Percentiles rank a stretch among this genome's conserved stretches.
Conservation (phyloP, 2,329 filamentous ascomycete species). For the Phialocephala subalpina region DNA sequence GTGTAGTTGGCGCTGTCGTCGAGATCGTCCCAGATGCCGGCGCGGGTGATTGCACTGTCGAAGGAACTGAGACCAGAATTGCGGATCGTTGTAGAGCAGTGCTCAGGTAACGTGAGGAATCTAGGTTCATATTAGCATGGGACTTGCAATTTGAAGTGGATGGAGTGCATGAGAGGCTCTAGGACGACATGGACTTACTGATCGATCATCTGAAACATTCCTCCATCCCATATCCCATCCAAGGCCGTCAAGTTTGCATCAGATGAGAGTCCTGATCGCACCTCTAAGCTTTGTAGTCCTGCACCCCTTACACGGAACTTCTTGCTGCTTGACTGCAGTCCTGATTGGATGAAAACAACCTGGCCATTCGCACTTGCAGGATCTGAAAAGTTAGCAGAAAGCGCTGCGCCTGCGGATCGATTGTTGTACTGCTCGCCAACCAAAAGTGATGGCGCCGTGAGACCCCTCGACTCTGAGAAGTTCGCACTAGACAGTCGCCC, state of each 20-base stretch:
- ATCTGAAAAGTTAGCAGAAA: neutral
- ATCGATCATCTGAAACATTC: constrained; percentile 14
- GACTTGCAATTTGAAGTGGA: no score
- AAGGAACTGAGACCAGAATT: no score
- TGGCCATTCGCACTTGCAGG: neutral
- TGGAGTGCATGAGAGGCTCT: no score
- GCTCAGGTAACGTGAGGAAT: no score
- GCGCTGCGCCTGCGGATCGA: constrained; percentile 7
- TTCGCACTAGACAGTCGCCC: neutral
- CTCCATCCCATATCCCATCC: constrained; percentile 10
- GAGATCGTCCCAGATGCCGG: neutral
- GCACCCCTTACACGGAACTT: neutral
- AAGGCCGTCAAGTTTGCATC: constrained; percentile 9
- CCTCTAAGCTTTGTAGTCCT: neutral
- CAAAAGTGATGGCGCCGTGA: constrained; percentile 7
- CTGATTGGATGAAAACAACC: constrained; percentile 11
- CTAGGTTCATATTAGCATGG: no score
- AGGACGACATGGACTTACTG: neutral
- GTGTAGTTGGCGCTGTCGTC: constrained; percentile 4
- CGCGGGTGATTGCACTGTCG: constrained; percentile 1
- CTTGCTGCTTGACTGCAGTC: no score
- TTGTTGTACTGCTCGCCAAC: constrained; percentile 11
- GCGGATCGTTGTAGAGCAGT: no score
- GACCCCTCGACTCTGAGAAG: constrained; percentile 1
- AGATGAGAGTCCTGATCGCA: constrained; percentile 5